Evolutionary conservation across 2,329 filamentous ascomycete species (phyloP).

Genomic region (Pleoardoris graminearum): DNA sequence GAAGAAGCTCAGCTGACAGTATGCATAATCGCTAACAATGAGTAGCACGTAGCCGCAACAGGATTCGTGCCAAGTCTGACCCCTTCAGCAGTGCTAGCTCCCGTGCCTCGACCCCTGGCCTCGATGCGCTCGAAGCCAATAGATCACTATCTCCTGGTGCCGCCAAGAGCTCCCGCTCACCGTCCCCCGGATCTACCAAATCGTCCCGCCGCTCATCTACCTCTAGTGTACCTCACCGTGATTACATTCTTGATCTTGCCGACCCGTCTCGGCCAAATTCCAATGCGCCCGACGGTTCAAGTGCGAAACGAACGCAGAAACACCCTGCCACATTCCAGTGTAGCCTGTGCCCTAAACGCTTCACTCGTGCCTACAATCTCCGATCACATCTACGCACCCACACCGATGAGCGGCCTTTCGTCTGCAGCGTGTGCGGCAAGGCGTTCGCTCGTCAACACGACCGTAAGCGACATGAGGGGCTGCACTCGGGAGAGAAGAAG

Average conservation of each 20-base stretch:
- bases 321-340: constrained; percentile 98
- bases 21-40: constrained; percentile 21
- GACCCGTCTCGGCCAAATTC: constrained; percentile 81
- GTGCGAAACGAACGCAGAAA: constrained; percentile 85
- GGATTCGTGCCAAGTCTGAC: constrained; percentile 64
- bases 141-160: constrained; percentile 50
- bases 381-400: constrained; percentile 94
- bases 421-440: constrained; percentile 95
- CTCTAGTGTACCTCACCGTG: constrained; percentile 60
- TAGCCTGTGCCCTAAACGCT: constrained; percentile 87
- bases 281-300: constrained; percentile 44
- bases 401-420: constrained; percentile 95
- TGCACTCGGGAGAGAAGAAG: constrained; percentile 97
- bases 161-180: constrained; percentile 50
- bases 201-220: constrained; percentile 55
- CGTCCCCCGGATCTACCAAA: constrained; percentile 52
- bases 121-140: constrained; percentile 30
- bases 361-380: constrained; percentile 94
- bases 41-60: constrained; percentile 57
- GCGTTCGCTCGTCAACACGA: constrained; percentile 97
- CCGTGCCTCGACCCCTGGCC: constrained; percentile 49
- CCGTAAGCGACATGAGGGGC: constrained; percentile 91
- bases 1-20: constrained; percentile 47
- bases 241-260: constrained; percentile 86
- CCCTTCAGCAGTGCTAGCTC: constrained; percentile 57